phyloP scores from a whole-genome alignment of 2,329 filamentous ascomycete genomes.

The Botrytis paeoniae region DNA sequence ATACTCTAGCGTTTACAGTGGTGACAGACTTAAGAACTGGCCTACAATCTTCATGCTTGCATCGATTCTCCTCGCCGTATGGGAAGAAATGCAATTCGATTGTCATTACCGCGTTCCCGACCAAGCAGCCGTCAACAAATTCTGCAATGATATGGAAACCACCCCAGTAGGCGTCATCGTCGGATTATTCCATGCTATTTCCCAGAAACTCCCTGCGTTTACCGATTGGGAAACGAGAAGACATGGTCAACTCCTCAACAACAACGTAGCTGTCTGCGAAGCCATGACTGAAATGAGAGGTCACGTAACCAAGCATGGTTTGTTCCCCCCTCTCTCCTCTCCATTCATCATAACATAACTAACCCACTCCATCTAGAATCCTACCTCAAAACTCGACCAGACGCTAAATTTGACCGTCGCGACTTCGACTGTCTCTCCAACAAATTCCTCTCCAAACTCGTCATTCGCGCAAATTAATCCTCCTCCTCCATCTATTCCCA shows the following conservation, averaged over 20 bases:
- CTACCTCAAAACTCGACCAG: conserved; percentile 74
- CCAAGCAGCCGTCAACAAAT: conserved; percentile 80
- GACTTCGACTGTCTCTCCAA: conserved; percentile 96
- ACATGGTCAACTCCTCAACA: conserved; percentile 86
- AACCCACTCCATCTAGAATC: conserved; percentile 61
- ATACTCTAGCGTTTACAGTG: conserved; percentile 97
- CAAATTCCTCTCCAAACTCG: conserved; percentile 94
- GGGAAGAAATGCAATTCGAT: conserved; percentile 99
- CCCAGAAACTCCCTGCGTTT: conserved; percentile 89
- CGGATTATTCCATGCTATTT: conserved; percentile 95
- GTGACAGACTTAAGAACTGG: conserved; percentile 98
- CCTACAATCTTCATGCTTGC: conserved; percentile 98
- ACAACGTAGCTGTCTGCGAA: conserved; percentile 88
- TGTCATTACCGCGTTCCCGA: conserved; percentile 94
- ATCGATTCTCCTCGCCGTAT: conserved; percentile 86
- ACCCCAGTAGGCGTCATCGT: conserved; percentile 95
- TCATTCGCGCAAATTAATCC: conserved; percentile 83
- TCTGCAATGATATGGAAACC: conserved; percentile 95
- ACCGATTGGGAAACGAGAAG: conserved; percentile 91
- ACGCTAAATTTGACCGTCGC: conserved; percentile 80
- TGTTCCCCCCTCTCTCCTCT: conserved; percentile 39
- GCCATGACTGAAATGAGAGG: conserved; percentile 94
- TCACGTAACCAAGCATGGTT: conserved; percentile 92
- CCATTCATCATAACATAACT: conserved; percentile 38
- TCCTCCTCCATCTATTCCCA: conserved; percentile 11